Evolutionary conservation across 2,329 filamentous ascomycete genomes (phyloP).

Genomic region (Dothidotthia symphoricarpi): DNA sequence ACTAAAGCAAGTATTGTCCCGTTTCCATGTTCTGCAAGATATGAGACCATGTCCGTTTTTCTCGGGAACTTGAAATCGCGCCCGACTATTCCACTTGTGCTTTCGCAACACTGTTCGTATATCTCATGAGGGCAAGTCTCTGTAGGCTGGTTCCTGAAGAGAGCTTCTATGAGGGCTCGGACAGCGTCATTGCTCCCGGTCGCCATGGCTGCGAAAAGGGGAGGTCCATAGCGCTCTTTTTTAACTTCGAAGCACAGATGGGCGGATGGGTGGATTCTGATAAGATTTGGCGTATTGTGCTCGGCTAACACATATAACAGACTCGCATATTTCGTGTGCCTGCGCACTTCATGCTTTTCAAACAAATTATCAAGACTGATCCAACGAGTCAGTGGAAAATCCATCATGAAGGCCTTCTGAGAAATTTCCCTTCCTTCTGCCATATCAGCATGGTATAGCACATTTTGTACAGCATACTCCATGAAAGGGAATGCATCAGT

Average conservation of each 20-base stretch:
- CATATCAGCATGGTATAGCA: slow-evolving; percentile 46
- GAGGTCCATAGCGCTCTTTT: slow-evolving; percentile 31
- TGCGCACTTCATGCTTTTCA: slow-evolving; percentile 18
- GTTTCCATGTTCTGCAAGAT: slow-evolving; percentile 3
- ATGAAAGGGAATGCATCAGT: slow-evolving; percentile 46
- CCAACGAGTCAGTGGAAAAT: slow-evolving; percentile 30
- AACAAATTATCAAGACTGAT: slow-evolving; percentile 33
- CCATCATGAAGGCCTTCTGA: slow-evolving; percentile 9
- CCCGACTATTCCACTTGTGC: not conserved
- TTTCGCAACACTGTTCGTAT: not conserved
- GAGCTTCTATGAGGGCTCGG: slow-evolving; percentile 2
- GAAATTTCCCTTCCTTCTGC: slow-evolving; percentile 27
- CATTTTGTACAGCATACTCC: slow-evolving; percentile 46
- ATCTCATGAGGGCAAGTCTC: not conserved
- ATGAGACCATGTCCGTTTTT: not conserved
- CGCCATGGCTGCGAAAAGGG: slow-evolving; percentile 42
- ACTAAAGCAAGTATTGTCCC: not conserved
- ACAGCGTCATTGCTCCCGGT: slow-evolving; percentile 28
- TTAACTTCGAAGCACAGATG: slow-evolving; percentile 17
- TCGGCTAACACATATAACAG: slow-evolving; percentile 18
- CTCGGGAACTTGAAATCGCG: slow-evolving; percentile 7
- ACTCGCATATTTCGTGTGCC: slow-evolving; percentile 11
- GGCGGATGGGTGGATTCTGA: slow-evolving; percentile 26
- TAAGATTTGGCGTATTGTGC: slow-evolving; percentile 23
- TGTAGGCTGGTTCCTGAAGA: not conserved